Conservation (phyloP, 139 green algal genomes). For the Marvania coccoides region DNA sequence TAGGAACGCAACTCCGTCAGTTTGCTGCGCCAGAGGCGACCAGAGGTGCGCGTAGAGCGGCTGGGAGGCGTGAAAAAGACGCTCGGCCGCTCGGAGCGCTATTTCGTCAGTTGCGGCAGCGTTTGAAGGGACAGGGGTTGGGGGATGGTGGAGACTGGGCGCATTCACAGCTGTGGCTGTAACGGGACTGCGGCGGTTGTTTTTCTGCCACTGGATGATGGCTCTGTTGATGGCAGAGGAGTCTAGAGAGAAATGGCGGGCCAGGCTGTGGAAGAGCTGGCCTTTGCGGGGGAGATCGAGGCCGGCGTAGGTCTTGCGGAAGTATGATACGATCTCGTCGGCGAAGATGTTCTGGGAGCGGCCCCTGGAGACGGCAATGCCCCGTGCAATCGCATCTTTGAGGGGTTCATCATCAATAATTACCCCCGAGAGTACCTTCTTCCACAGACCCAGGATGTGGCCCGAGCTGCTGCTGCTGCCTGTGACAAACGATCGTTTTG, state of each 20-base stretch:
- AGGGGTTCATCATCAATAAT: neutral
- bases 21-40: constrained; percentile 42
- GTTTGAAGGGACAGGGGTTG: neutral
- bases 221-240: neutral
- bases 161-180: neutral
- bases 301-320: constrained; percentile 13
- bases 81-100: constrained; percentile 7
- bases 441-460: no score
- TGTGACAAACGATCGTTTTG: no score
- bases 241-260: constrained; percentile 25
- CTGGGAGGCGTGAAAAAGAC: constrained; percentile 26
- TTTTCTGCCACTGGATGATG: neutral
- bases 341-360: constrained; percentile 14
- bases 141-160: neutral
- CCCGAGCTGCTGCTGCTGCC: no score
- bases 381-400: neutral
- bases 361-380: neutral
- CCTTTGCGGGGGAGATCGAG: neutral
- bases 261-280: constrained; percentile 29
- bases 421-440: no score
- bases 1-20: constrained; percentile 62
- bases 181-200: neutral
- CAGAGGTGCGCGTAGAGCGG: constrained; percentile 61
- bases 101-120: neutral
- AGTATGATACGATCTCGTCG: constrained; percentile 23